Conservation (phyloP, 345 rosid genomes). For the Microcos paniculata region DNA sequence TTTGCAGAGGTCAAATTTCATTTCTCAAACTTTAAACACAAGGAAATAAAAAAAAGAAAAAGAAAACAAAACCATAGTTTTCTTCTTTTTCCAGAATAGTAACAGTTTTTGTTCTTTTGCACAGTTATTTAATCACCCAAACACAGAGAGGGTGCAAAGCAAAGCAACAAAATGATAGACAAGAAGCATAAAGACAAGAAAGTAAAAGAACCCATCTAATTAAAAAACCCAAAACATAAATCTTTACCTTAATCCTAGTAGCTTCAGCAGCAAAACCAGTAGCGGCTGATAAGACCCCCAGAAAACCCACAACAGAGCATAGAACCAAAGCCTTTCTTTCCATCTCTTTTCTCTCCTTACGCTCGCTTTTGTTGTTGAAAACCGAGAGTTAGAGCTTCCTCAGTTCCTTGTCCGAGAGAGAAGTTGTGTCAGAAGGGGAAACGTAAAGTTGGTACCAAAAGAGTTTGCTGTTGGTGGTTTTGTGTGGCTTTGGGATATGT, state of each 20-base stretch:
- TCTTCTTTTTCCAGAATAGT: not conserved
- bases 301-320: conserved; percentile 51
- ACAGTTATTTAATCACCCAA: not conserved
- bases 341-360: conserved; percentile 33
- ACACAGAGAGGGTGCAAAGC: not conserved
- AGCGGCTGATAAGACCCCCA: conserved; percentile 72
- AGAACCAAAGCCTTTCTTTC: conserved; percentile 62
- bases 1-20: not conserved
- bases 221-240: not conserved
- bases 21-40: not conserved
- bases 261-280: conserved; percentile 93
- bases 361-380: not conserved
- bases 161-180: not conserved
- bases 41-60: too few relatives aligned
- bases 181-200: not conserved
- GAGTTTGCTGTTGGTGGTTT: not conserved
- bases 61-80: not conserved
- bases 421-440: not conserved
- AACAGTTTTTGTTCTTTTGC: not conserved
- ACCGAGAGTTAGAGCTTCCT: not conserved
- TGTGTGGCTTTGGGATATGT: not conserved
- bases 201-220: conserved; percentile 8
- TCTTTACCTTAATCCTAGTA: conserved; percentile 74
- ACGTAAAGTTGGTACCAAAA: not conserved
- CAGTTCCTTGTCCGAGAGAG: not conserved